phyloP scores from a whole-genome alignment of 352 stramenopile genomes.

The Globisporangium canariense region DNA sequence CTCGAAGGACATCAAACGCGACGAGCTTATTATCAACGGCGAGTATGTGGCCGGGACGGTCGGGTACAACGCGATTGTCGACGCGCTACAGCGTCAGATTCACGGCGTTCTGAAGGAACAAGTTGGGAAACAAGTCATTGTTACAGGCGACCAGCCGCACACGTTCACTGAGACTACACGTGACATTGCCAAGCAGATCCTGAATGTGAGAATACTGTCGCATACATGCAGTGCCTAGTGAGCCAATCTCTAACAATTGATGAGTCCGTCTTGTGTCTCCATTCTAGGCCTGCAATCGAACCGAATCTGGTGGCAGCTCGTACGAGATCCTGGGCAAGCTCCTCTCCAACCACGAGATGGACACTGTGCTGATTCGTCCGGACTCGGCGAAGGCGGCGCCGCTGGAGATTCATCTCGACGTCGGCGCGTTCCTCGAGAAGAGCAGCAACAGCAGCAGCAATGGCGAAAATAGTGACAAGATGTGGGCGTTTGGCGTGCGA shows the following conservation, averaged over 20 bases:
- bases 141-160: slow-evolving; percentile 12
- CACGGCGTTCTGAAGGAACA: slow-evolving; percentile 27
- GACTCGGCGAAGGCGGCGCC: slow-evolving; percentile 57
- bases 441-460: background rate
- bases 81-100: slow-evolving; percentile 41
- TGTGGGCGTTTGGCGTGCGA: slow-evolving; percentile 65
- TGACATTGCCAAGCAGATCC: slow-evolving; percentile 32
- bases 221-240: too few relatives aligned
- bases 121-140: slow-evolving; percentile 26
- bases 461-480: background rate
- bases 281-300: slow-evolving; percentile 69
- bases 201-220: slow-evolving; percentile 22
- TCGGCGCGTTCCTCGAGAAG: slow-evolving; percentile 48
- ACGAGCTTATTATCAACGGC: slow-evolving; percentile 71
- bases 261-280: background rate
- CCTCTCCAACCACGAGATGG: slow-evolving; percentile 44
- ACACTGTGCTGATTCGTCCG: slow-evolving; percentile 62
- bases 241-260: background rate
- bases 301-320: slow-evolving; percentile 65
- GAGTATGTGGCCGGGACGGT: slow-evolving; percentile 35
- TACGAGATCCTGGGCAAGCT: slow-evolving; percentile 70
- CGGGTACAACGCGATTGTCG: slow-evolving; percentile 62
- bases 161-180: slow-evolving; percentile 1
- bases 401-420: slow-evolving; percentile 49
- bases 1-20: slow-evolving; percentile 76